A percentile compares a stretch with the other conserved stretches of the same genome.
These are phyloP conservation scores for Zychaea mexicana DNA, from an alignment of 371 early-diverging fungal genomes.

Conservation along the genomic window DNA sequence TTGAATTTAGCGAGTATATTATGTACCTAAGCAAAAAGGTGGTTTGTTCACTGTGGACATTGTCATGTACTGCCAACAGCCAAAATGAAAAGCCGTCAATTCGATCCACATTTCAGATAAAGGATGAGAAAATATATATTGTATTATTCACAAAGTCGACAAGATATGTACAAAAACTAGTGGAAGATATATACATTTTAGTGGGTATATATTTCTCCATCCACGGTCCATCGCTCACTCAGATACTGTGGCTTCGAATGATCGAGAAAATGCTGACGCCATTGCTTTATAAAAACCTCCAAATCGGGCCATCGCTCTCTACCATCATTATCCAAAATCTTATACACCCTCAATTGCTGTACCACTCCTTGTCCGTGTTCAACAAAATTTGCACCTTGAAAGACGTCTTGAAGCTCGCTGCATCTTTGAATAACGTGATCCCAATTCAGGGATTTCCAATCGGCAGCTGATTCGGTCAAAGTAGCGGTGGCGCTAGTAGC, in stretches of 20 bases:
- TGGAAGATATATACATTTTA: not conserved
- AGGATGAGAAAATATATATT: not conserved
- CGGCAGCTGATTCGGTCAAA: not conserved
- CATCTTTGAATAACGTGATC: constrained; percentile 28
- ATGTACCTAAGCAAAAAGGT: too few relatives aligned
- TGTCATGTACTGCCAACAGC: too few relatives aligned
- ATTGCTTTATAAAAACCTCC: constrained; percentile 42
- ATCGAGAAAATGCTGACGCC: constrained; percentile 61
- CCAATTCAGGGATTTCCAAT: constrained; percentile 14
- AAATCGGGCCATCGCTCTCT: constrained; percentile 36
- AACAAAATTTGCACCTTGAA: constrained; percentile 48
- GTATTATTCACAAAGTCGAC: not conserved
- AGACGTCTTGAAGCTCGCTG: constrained; percentile 36
- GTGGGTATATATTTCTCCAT: constrained; percentile 40
- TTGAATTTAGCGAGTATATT: too few relatives aligned
- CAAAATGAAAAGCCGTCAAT: too few relatives aligned
- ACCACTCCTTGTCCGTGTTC: constrained; percentile 56
- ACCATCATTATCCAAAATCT: constrained; percentile 10
- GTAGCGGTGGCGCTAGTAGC: too few relatives aligned
- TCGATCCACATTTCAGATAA: too few relatives aligned
- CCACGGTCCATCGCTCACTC: constrained; percentile 50
- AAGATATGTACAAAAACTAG: not conserved
- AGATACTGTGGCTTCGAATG: constrained; percentile 42
- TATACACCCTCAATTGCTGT: constrained; percentile 21
- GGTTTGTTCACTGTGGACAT: too few relatives aligned